Conservation (phyloP, 371 early-diverging fungal genomes). For the Mucor lusitanicus region DNA sequence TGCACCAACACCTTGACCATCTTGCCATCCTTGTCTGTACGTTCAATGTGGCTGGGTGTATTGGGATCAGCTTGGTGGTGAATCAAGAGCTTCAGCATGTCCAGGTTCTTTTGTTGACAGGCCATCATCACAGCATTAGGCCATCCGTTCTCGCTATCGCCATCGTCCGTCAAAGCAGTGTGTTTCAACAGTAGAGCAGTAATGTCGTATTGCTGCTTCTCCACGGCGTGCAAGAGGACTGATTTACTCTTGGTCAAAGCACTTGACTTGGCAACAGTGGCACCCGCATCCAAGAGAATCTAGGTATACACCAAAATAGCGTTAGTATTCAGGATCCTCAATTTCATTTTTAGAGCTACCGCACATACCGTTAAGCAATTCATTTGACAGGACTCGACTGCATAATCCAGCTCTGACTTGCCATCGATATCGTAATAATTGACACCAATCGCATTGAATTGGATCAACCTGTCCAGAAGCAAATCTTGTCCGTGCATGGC, state of each 20-base stretch:
- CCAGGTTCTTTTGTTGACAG: constrained; percentile 20
- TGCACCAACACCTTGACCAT: constrained; percentile 19
- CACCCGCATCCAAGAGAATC: constrained; percentile 28
- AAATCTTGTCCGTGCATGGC: constrained; percentile 42
- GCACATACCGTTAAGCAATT: constrained; percentile 27
- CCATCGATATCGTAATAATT: constrained; percentile 38
- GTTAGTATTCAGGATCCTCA: background rate
- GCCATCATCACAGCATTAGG: constrained; percentile 45
- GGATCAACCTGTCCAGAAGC: constrained; percentile 32
- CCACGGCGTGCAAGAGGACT: constrained; percentile 25
- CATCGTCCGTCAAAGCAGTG: constrained; percentile 26
- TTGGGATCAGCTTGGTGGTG: constrained; percentile 14
- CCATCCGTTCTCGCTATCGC: constrained; percentile 31
- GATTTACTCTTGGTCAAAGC: constrained; percentile 14
- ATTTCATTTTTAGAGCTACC: background rate
- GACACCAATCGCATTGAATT: background rate
- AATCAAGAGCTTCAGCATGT: constrained; percentile 34
- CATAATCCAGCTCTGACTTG: constrained; percentile 47
- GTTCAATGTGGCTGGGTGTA: constrained; percentile 15
- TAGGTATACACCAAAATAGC: background rate
- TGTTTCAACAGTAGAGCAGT: constrained; percentile 29
- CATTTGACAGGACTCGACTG: constrained; percentile 27
- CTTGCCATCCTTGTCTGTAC: constrained; percentile 1
- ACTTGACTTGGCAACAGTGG: constrained; percentile 4
- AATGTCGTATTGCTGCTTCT: constrained; percentile 19